Evolutionary conservation across 2,329 filamentous ascomycete genomes (phyloP).

Genomic region (Tothia fuscella): DNA sequence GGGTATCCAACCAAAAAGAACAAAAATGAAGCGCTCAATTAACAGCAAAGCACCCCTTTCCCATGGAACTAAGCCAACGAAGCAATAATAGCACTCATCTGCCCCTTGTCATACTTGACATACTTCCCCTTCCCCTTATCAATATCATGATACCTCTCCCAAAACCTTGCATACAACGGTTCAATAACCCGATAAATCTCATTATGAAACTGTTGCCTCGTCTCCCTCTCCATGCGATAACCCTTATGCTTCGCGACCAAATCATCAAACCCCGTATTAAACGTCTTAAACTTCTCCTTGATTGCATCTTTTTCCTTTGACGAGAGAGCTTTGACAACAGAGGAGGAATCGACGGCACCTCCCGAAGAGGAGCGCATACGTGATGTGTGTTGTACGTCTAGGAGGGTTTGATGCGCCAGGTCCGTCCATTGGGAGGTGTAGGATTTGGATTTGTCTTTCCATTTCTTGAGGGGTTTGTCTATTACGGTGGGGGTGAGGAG

Average conservation of each 20-base stretch:
- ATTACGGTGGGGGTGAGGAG: constrained; percentile 40
- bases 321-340: constrained; percentile 69
- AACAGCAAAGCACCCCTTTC: no score
- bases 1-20: no score
- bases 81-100: constrained; percentile 53
- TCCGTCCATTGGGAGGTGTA: constrained; percentile 88
- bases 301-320: constrained; percentile 93
- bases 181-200: constrained; percentile 89
- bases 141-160: constrained; percentile 93
- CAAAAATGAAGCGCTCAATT: no score
- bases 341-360: constrained; percentile 58
- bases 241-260: constrained; percentile 71
- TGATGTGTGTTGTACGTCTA: constrained; percentile 86
- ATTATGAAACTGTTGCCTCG: constrained; percentile 63
- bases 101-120: constrained; percentile 87
- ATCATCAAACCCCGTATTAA: constrained; percentile 85
- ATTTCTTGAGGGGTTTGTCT: not conserved
- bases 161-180: constrained; percentile 88
- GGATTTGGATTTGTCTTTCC: constrained; percentile 65
- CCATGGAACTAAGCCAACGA: constrained; percentile 29
- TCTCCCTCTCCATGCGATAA: constrained; percentile 83
- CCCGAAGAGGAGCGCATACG: constrained; percentile 58
- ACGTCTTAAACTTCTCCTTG: constrained; percentile 88
- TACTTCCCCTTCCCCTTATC: constrained; percentile 98
- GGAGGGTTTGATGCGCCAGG: constrained; percentile 62